phyloP scores from a whole-genome alignment of 805 yeast genomes.

The Zygosaccharomyces gambellarensis region DNA sequence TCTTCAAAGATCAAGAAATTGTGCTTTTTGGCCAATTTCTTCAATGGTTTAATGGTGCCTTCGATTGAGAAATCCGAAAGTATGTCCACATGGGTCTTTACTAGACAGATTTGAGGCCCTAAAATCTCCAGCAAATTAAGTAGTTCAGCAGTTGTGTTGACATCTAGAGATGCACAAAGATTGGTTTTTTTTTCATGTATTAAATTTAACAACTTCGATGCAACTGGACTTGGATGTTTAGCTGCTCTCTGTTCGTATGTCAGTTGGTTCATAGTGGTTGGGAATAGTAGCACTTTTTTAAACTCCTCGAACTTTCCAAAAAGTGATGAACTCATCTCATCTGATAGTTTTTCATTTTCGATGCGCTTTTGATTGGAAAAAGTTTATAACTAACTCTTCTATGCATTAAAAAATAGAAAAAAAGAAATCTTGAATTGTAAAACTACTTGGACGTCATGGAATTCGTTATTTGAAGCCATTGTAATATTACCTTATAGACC shows the following conservation, averaged over 20 bases:
- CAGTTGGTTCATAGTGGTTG: conserved; percentile 23
- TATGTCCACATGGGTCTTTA: conserved; percentile 93
- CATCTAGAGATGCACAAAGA: conserved; percentile 92
- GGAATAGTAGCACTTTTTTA: neutral
- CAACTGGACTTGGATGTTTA: conserved; percentile 72
- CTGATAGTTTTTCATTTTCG: conserved; percentile 1
- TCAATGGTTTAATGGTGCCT: conserved; percentile 68
- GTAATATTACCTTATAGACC: neutral
- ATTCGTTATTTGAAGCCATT: neutral
- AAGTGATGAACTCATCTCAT: neutral
- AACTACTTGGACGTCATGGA: neutral
- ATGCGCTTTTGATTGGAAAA: conserved; percentile 1
- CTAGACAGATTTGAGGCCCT: conserved; percentile 88
- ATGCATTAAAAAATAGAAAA: neutral
- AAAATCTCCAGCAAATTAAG: conserved; percentile 65
- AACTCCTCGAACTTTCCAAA: neutral
- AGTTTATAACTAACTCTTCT: neutral
- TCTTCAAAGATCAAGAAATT: conserved; percentile 92
- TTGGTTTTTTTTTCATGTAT: conserved; percentile 82
- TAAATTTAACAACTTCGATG: conserved; percentile 61
- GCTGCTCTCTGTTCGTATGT: conserved; percentile 68
- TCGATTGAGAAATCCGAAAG: conserved; percentile 84
- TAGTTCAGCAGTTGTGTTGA: conserved; percentile 72
- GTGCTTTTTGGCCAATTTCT: conserved; percentile 70
- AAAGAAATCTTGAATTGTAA: neutral